A percentile compares a stretch with the other conserved stretches of the same genome.
Evolutionary conservation across 371 early-diverging fungal genomes (phyloP).

Genomic region (Mucor saturninus): DNA sequence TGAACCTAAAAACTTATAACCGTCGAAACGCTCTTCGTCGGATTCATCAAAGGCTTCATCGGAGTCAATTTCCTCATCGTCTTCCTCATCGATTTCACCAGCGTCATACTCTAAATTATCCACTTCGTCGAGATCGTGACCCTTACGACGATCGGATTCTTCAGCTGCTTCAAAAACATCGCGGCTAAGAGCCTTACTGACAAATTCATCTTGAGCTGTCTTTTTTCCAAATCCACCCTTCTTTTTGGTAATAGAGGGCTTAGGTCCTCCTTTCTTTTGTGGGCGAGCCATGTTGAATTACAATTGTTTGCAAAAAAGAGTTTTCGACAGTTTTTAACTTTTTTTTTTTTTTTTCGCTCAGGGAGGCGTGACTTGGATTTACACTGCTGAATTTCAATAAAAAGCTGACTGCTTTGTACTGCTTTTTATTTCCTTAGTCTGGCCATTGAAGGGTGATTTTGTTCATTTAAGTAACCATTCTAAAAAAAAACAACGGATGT

Average conservation of each 20-base stretch:
- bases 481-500: too few relatives aligned
- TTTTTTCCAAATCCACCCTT: conserved; percentile 4
- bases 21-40: conserved; percentile 84
- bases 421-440: too few relatives aligned
- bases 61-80: conserved; percentile 93
- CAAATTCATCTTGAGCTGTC: neutral
- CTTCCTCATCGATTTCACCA: conserved; percentile 76
- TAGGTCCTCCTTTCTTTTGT: conserved; percentile 19
- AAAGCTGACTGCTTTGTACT: too few relatives aligned
- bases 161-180: conserved; percentile 66
- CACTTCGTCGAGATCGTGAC: conserved; percentile 72
- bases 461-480: too few relatives aligned
- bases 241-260: neutral
- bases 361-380: too few relatives aligned
- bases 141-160: conserved; percentile 59
- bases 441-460: too few relatives aligned
- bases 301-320: neutral
- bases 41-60: conserved; percentile 88
- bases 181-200: conserved; percentile 9
- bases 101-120: conserved; percentile 78
- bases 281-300: conserved; percentile 26
- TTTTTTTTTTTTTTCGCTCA: too few relatives aligned
- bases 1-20: conserved; percentile 61
- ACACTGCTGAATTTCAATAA: too few relatives aligned
- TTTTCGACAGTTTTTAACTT: too few relatives aligned